Base-by-base conservation (phyloP, 306 rosid species). In the Pyrus betulifolia region DNA sequence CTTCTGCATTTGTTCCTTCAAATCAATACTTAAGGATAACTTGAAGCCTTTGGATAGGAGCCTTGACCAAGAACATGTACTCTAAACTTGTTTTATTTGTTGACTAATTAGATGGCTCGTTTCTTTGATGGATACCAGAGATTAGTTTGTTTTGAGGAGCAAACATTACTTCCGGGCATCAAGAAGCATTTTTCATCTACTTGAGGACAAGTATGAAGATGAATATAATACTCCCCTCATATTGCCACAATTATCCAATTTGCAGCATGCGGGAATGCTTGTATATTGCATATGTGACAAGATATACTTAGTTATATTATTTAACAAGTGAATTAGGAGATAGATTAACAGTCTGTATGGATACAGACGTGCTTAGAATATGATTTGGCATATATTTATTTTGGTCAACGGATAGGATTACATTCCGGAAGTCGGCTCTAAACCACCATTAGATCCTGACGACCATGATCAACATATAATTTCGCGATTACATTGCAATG, bases 91-190 rank as follows among this genome's bases (percentile, higher is more conserved):
- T 70, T 70, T 58, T 64, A 54, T 40, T 40, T 25, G 42, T 71
- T 71, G 71, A 71, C 71, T 51, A 76, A 62, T 11, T 78, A 23
- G 4, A 51, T 71, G 58, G 66, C 42, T 5, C 13, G 33, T 30
- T 33, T 42, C 21, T 23, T 22, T 54, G 82, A 63, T 78, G 45
- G 58, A 78, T 38, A 70, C 76, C 42, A 31, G 51, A n/a, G 28
- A 17, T 44, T 61, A 44, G 46, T 31, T 22, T 45, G n/a, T 77
- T 60, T 21, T 30, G 52, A 12, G 35, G 31, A 71, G 60, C 33
- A 71, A 71, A 72, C 52, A 72, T 17, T 13, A 55, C 35, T 55
- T 55, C 35, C 13, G n/a, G 66, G 35, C 66, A 71, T 33, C 52
- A 71, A 49, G 49, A 35, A 55, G n/a, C 38, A 27, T 55, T 33